Base-by-base conservation (phyloP, 2,329 filamentous ascomycete genomes). In the Akanthomyces uredinophilus region DNA sequence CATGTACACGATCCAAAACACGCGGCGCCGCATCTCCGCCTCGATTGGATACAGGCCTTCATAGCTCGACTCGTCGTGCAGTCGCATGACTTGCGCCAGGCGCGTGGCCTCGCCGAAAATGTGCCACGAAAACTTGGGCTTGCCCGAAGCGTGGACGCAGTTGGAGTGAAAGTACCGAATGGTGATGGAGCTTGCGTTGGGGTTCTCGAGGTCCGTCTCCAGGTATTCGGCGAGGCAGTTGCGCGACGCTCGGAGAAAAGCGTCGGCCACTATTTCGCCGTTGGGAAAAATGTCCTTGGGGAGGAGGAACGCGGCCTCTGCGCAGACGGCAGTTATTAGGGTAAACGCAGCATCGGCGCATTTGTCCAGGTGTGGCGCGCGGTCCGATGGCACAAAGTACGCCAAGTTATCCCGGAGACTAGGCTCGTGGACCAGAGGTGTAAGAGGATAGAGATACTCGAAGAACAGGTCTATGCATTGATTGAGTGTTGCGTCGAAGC, bases 111-210 rank as follows among this genome's bases (percentile, higher is more conserved):
- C 76, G 1, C 77, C 77, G 64, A 79, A 77, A 1, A 79, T 76
- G 53, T 78, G 75, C 76, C 77, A 79, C 5, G 77, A 79, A 22
- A 76, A 72, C 29, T 75, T 72, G 4, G 76, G 75, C 46, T 76
- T 78, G 0, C 77, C 78, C 0, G 74, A 69, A 1, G 76, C 76
- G 52, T 79, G 78, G 2, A 79, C 66, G 47, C 77, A 78, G 60
- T 78, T 79, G 16, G 78, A 79, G 56, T 80, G 78, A 27, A 79
- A 77, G 57, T 79, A 78, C 4, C 78, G 73, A 20, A 79, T 77
- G 2, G 73, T 71, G 29, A 79, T 71, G 4, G 78, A 80, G 52
- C 74, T 77, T 1, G 76, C 75, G 55, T 72, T 75, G 0, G 78
- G 78, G 13, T 68, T 71, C 52, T 79, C 76, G 0, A 80, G 67